A percentile compares a stretch with the other conserved stretches of the same genome.
These are phyloP conservation scores for Tardiomyces depauwii DNA, from an alignment of 1,139 yeast species.

Conservation along the genomic window DNA sequence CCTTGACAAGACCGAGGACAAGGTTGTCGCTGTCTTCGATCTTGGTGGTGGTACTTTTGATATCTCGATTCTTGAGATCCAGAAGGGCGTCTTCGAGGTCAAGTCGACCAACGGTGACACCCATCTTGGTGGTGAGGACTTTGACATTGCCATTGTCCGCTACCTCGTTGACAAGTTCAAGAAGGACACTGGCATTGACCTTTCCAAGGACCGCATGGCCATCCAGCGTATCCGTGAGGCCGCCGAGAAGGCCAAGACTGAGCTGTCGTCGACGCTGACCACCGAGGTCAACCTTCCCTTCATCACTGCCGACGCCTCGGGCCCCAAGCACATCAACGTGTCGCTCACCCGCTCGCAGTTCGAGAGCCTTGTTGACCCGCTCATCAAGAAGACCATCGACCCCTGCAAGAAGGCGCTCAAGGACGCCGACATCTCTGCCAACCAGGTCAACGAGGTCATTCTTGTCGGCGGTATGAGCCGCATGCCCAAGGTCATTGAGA, in stretches of 20 bases:
- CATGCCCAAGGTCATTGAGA: conserved; percentile 98
- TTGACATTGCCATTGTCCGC: conserved; percentile 76
- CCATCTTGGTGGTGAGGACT: conserved; percentile 82
- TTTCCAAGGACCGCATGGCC: conserved; percentile 93
- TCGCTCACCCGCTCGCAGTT: conserved; percentile 88
- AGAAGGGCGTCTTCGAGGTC: conserved; percentile 82
- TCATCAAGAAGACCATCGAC: conserved; percentile 85
- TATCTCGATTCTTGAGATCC: conserved; percentile 74
- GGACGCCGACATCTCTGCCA: conserved; percentile 82
- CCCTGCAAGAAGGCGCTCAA: conserved; percentile 98
- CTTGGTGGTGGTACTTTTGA: conserved; percentile 88
- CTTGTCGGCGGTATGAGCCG: conserved; percentile 99
- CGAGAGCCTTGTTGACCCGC: conserved; percentile 81
- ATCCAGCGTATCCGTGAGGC: conserved; percentile 99
- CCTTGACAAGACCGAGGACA: conserved; percentile 67
- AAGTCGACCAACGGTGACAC: conserved; percentile 86
- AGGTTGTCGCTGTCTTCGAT: conserved; percentile 76
- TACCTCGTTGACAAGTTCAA: conserved; percentile 87
- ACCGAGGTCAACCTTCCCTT: conserved; percentile 96
- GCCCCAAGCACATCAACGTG: conserved; percentile 97
- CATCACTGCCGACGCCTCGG: conserved; percentile 89
- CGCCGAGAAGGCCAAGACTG: conserved; percentile 99
- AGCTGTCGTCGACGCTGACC: conserved; percentile 84
- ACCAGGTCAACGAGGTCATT: conserved; percentile 88
- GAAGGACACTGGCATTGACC: conserved; percentile 84